phyloP scores from a whole-genome alignment of 768 basidiomycete genomes.

The Naganishia vaughanmartiniae region DNA sequence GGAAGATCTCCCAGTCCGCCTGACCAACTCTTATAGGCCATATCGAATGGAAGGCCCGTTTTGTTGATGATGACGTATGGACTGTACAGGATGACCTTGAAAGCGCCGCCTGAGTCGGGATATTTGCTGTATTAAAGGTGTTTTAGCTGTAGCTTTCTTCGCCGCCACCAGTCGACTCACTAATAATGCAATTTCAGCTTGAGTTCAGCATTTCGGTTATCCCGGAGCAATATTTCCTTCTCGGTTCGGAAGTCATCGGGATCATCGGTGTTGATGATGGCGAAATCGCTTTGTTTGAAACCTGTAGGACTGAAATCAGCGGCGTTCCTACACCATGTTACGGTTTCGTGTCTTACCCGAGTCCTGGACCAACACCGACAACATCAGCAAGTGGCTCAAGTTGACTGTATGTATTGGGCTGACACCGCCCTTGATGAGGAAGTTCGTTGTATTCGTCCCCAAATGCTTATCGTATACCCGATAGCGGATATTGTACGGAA shows the following conservation, averaged over 20 bases:
- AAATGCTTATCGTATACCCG: slow-evolving; percentile 95
- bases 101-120: slow-evolving; percentile 87
- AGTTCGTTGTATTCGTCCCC: slow-evolving; percentile 90
- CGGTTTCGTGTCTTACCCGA: slow-evolving; percentile 63
- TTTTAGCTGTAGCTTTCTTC: neutral
- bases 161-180: slow-evolving; percentile 57
- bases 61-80: slow-evolving; percentile 91
- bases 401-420: slow-evolving; percentile 98
- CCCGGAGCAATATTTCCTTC: slow-evolving; percentile 67
- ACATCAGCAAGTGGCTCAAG: slow-evolving; percentile 77
- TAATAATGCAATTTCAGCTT: slow-evolving; percentile 82
- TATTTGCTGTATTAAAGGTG: slow-evolving; percentile 52
- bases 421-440: slow-evolving; percentile 83
- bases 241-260: slow-evolving; percentile 85
- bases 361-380: slow-evolving; percentile 85
- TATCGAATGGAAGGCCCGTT: slow-evolving; percentile 75
- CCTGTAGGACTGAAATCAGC: slow-evolving; percentile 55
- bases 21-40: slow-evolving; percentile 61
- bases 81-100: slow-evolving; percentile 90
- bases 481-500: slow-evolving; percentile 92
- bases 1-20: slow-evolving; percentile 73
- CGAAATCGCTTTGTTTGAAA: slow-evolving; percentile 91
- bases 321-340: neutral
- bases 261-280: slow-evolving; percentile 92
- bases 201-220: slow-evolving; percentile 70